Evolutionary conservation across 208 protist species (phyloP).

Genomic region (Balamuthia mandrillaris): DNA sequence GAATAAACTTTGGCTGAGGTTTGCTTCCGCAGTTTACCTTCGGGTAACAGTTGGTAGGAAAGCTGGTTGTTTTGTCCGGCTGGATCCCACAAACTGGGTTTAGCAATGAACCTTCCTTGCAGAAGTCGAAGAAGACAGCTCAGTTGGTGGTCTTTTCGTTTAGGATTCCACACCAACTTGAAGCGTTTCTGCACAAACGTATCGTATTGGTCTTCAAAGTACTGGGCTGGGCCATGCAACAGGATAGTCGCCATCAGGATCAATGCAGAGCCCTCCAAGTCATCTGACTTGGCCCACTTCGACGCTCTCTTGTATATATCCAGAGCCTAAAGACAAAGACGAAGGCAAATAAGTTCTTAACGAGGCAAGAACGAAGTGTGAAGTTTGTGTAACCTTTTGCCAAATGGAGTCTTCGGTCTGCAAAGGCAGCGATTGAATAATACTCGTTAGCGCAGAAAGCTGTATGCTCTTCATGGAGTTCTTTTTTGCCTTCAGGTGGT

Average conservation of each 20-base stretch:
- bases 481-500: background rate
- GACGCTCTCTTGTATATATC: background rate
- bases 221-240: background rate
- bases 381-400: too few relatives aligned
- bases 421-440: too few relatives aligned
- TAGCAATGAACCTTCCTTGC: too few relatives aligned
- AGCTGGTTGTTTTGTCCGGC: too few relatives aligned
- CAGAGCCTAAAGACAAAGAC: background rate
- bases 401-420: too few relatives aligned
- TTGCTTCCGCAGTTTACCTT: too few relatives aligned
- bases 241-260: background rate
- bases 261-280: background rate
- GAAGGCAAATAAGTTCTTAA: too few relatives aligned
- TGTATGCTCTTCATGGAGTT: background rate
- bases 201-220: background rate
- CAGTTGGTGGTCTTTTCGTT: background rate
- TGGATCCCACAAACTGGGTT: too few relatives aligned
- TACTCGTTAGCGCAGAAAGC: background rate
- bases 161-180: background rate
- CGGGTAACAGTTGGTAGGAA: too few relatives aligned
- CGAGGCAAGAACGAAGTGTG: too few relatives aligned
- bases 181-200: background rate
- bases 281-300: background rate
- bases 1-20: too few relatives aligned
- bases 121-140: background rate